Evolutionary conservation across 179 eudicot species (phyloP).

Genomic region (Actinidia arguta): DNA sequence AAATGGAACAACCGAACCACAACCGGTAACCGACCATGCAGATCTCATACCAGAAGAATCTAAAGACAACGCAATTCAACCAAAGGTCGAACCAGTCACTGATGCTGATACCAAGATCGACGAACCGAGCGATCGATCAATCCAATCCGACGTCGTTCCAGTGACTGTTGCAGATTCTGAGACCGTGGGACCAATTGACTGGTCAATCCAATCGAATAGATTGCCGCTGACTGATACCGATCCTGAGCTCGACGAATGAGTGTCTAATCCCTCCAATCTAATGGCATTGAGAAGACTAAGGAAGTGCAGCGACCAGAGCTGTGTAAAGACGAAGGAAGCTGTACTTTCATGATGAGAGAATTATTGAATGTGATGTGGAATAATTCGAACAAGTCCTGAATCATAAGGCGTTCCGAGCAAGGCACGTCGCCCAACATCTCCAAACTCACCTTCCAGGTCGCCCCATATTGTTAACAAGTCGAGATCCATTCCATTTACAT

Average conservation of each 20-base stretch:
- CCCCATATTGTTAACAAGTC: too few species aligned
- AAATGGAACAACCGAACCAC: slow-evolving; percentile 17
- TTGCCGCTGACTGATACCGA: slow-evolving; percentile 9
- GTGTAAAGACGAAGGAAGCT: slow-evolving; percentile 50
- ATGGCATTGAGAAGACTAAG: slow-evolving; percentile 10
- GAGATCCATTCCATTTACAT: too few species aligned
- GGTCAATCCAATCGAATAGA: slow-evolving; percentile 8
- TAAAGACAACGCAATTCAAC: neutral
- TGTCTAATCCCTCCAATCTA: slow-evolving; percentile 20
- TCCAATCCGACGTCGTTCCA: slow-evolving; percentile 22
- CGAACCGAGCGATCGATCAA: slow-evolving; percentile 13
- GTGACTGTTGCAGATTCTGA: slow-evolving; percentile 16
- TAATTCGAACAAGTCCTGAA: too few species aligned
- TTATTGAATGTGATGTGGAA: too few species aligned
- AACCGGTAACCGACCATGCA: neutral
- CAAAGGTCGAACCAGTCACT: slow-evolving; percentile 21
- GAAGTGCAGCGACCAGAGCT: slow-evolving; percentile 32
- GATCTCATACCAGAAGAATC: neutral
- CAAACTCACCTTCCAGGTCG: too few species aligned
- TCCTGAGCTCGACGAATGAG: slow-evolving; percentile 25
- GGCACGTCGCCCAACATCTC: too few species aligned
- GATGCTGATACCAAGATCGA: slow-evolving; percentile 21
- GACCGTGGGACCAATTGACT: slow-evolving; percentile 12
- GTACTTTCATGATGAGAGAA: slow-evolving; percentile 79
- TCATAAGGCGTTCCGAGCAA: too few species aligned